Percentiles rank a stretch among this genome's conserved stretches.
Conservation (phyloP, 495 filamentous ascomycete species). For the Cercophora scortea region DNA sequence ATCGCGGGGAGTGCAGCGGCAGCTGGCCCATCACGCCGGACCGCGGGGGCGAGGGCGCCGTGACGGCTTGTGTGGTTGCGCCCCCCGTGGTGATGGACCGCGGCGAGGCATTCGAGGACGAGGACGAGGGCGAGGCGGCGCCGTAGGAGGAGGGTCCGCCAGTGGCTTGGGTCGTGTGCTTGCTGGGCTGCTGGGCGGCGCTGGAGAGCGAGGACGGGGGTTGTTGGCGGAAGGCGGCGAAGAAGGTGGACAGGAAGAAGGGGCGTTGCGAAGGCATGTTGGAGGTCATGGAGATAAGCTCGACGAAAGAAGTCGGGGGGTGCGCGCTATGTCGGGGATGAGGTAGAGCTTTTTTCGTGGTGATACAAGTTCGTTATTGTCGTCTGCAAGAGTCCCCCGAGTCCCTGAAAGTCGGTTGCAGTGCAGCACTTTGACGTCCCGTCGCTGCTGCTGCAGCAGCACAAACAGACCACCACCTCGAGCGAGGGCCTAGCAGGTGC, state of each 20-base stretch:
- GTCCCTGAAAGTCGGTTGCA: too few relatives aligned
- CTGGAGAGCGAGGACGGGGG: slow-evolving; percentile 23
- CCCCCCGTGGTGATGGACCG: slow-evolving; percentile 2
- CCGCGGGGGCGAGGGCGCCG: slow-evolving; percentile 26
- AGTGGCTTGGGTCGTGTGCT: slow-evolving; percentile 29
- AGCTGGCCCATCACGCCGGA: slow-evolving; percentile 33
- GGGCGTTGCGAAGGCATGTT: slow-evolving; percentile 65
- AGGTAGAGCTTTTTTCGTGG: background rate
- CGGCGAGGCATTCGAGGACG: slow-evolving; percentile 8
- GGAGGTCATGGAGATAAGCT: background rate
- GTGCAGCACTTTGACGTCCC: too few relatives aligned
- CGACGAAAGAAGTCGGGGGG: background rate
- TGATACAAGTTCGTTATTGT: background rate
- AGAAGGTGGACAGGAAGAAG: slow-evolving; percentile 75
- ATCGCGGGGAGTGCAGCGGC: slow-evolving; percentile 36
- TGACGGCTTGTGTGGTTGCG: slow-evolving; percentile 18
- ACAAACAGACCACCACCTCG: too few relatives aligned
- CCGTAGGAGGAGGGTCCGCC: slow-evolving; percentile 24
- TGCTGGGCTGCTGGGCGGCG: slow-evolving; percentile 30
- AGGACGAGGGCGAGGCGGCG: slow-evolving; percentile 15
- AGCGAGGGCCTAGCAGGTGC: too few relatives aligned
- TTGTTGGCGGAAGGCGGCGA: slow-evolving; percentile 67
- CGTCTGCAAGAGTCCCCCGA: too few relatives aligned
- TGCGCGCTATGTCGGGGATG: background rate
- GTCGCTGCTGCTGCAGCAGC: too few relatives aligned